Conservation (phyloP, 768 basidiomycete species). For the Podaxis carcinomalis region DNA sequence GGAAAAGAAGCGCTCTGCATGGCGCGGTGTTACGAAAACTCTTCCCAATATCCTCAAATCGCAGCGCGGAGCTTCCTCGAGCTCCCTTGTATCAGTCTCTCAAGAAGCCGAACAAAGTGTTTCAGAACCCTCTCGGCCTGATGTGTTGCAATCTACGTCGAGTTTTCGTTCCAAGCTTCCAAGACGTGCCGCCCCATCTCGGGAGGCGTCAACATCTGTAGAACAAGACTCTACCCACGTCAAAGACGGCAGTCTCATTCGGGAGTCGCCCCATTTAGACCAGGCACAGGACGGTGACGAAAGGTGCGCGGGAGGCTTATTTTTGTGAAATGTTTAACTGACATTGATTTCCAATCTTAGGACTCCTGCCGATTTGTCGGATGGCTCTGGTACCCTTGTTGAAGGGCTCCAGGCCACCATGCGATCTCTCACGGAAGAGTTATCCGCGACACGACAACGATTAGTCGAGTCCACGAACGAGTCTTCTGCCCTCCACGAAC, state of each 20-base stretch:
- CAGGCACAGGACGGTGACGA: not conserved
- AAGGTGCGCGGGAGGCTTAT: not conserved
- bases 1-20: conserved; percentile 2
- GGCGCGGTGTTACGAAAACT: conserved; percentile 3
- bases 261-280: not conserved
- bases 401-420: not conserved
- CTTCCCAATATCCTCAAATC: conserved; percentile 1
- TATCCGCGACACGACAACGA: not conserved
- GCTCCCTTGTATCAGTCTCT: not conserved
- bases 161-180: not conserved
- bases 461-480: not conserved
- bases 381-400: not conserved
- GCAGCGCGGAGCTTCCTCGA: conserved; percentile 1
- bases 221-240: not conserved
- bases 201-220: not conserved
- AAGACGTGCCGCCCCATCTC: not conserved
- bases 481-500: conserved; percentile 5
- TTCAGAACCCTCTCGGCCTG: not conserved
- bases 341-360: not conserved
- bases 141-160: not conserved
- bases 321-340: too few relatives aligned
- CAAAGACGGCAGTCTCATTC: not conserved
- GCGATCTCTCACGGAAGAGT: not conserved
- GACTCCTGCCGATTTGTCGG: not conserved
- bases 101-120: not conserved